Conservation (phyloP, 305 asterid species). For the Vinca major region DNA sequence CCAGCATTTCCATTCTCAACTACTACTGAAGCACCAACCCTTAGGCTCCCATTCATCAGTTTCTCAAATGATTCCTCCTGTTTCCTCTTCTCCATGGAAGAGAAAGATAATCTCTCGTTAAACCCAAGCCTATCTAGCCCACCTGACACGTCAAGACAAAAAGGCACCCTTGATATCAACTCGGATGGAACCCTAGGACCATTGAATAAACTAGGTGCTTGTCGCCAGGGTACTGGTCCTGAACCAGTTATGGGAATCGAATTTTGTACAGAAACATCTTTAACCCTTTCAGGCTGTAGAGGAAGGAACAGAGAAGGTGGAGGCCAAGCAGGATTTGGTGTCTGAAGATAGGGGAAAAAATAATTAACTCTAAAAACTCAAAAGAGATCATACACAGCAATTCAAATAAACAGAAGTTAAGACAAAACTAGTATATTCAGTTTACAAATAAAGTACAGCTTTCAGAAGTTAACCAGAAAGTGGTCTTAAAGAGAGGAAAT, state of each 20-base stretch:
- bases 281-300: slow-evolving; percentile 68
- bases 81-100: slow-evolving; percentile 36
- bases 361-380: neutral
- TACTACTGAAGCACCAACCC: slow-evolving; percentile 33
- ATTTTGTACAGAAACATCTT: slow-evolving; percentile 49
- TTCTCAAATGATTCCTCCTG: slow-evolving; percentile 41
- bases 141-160: slow-evolving; percentile 37
- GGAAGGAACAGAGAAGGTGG: slow-evolving; percentile 85
- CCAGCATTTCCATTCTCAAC: slow-evolving; percentile 53
- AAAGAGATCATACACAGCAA: neutral
- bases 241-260: slow-evolving; percentile 74
- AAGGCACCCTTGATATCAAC: slow-evolving; percentile 39
- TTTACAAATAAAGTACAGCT: neutral
- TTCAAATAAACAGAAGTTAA: neutral
- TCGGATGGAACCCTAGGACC: slow-evolving; percentile 42
- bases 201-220: slow-evolving; percentile 56
- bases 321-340: slow-evolving; percentile 99
- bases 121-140: slow-evolving; percentile 31
- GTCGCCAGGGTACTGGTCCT: slow-evolving; percentile 77
- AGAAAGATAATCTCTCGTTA: slow-evolving; percentile 35
- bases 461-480: neutral
- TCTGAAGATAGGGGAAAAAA: slow-evolving; percentile 35
- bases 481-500: neutral
- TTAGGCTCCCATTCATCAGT: slow-evolving; percentile 40
- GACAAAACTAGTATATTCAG: neutral